Conservation (phyloP, 495 filamentous ascomycete genomes). For the Jackrogersella multiformis region DNA sequence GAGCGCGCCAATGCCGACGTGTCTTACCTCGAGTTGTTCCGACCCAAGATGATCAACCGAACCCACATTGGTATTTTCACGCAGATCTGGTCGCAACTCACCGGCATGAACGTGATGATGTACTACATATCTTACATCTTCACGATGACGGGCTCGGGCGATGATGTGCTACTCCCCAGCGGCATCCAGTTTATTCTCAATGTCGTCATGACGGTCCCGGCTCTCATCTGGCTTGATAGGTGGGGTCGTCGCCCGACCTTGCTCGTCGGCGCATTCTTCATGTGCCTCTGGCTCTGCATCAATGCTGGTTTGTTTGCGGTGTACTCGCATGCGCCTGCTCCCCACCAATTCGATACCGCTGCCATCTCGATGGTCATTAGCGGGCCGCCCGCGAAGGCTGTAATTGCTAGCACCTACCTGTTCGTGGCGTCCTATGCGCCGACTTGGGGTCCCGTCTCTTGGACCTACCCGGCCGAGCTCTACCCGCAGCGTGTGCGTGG, state of each 20-base stretch:
- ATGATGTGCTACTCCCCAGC: conserved; percentile 70
- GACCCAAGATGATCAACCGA: conserved; percentile 76
- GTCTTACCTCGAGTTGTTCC: conserved; percentile 74
- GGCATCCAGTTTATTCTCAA: conserved; percentile 81
- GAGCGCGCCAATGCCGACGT: conserved; percentile 70
- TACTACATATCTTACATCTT: conserved; percentile 73
- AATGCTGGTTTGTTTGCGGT: conserved; percentile 73
- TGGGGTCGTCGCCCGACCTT: conserved; percentile 71
- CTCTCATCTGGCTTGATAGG: conserved; percentile 64
- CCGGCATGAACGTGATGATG: conserved; percentile 91
- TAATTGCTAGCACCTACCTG: conserved; percentile 81
- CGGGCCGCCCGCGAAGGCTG: conserved; percentile 69
- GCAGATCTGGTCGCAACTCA: conserved; percentile 86
- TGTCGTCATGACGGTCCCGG: conserved; percentile 65
- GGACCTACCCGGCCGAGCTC: conserved; percentile 81
- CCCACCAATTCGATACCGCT: conserved; percentile 47
- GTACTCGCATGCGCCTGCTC: conserved; percentile 52
- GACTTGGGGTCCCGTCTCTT: conserved; percentile 76
- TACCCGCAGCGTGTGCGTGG: conserved; percentile 77
- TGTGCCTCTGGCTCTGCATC: conserved; percentile 73
- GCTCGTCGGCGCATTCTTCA: conserved; percentile 69
- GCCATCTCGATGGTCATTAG: conserved; percentile 60
- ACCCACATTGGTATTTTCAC: conserved; percentile 79
- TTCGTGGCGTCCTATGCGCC: conserved; percentile 80
- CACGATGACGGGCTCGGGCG: conserved; percentile 72